Percentiles rank a stretch among this genome's conserved stretches.
These are phyloP conservation scores for Nakazawaea ishiwadae DNA, from an alignment of 805 yeast species.

Conservation along the genomic window DNA sequence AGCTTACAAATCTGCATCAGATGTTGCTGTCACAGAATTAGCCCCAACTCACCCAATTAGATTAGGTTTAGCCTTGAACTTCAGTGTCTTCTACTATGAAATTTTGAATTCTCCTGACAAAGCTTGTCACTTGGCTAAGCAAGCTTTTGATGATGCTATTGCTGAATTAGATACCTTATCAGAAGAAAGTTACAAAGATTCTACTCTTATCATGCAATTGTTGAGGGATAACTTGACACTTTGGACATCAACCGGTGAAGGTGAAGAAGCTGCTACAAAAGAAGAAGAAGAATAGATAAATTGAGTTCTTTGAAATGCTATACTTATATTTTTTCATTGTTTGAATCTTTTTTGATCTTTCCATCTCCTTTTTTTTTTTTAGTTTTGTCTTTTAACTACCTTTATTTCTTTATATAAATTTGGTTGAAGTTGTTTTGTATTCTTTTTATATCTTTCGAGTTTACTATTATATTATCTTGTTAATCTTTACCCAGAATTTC, in stretches of 20 bases:
- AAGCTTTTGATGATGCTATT: slow-evolving; percentile 98
- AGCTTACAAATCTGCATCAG: slow-evolving; percentile 93
- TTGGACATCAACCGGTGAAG: slow-evolving; percentile 85
- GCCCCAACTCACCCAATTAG: slow-evolving; percentile 99
- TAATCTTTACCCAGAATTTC: too few species aligned
- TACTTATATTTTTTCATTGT: slow-evolving; percentile 16
- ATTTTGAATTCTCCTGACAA: slow-evolving; percentile 97
- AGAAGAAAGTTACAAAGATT: slow-evolving; percentile 97
- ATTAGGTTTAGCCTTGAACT: slow-evolving; percentile 95
- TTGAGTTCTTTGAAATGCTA: slow-evolving; percentile 11
- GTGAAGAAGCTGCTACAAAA: slow-evolving; percentile 36
- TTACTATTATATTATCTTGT: slow-evolving; percentile 2
- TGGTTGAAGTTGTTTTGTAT: slow-evolving; percentile 11
- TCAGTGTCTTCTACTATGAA: slow-evolving; percentile 97
- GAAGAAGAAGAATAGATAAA: slow-evolving; percentile 26
- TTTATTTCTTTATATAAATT: slow-evolving; percentile 10
- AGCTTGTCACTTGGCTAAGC: slow-evolving; percentile 98
- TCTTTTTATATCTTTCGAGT: slow-evolving; percentile 6
- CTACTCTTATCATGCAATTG: slow-evolving; percentile 98
- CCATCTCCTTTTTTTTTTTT: slow-evolving; percentile 6
- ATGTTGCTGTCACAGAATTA: slow-evolving; percentile 92
- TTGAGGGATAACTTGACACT: slow-evolving; percentile 96
- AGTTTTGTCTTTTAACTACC: slow-evolving; percentile 1
- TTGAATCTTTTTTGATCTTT: slow-evolving; percentile 9
- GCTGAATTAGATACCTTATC: slow-evolving; percentile 97